A percentile compares a stretch with the other conserved stretches of the same genome.
phyloP scores from a whole-genome alignment of 139 green algal genomes.

The Chlorella sp. region DNA sequence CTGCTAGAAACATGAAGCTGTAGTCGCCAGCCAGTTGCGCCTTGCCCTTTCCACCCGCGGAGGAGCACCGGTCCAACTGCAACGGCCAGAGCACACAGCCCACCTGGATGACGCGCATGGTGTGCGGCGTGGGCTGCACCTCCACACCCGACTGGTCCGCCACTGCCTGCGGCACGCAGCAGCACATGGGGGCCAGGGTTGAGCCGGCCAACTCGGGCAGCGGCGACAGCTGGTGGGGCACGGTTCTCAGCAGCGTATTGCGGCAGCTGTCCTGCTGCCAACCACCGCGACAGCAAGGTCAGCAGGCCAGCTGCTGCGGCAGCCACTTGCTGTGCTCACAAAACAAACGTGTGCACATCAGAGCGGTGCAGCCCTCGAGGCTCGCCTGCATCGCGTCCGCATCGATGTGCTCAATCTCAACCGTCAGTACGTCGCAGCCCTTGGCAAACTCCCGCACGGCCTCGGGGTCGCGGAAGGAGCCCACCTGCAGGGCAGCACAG shows the following conservation, averaged over 20 bases:
- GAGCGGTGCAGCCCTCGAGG: background rate
- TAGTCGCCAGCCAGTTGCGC: too few relatives aligned
- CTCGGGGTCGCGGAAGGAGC: slow-evolving; percentile 79
- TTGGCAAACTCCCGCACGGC: slow-evolving; percentile 79
- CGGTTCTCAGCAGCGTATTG: too few relatives aligned
- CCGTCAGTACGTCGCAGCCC: slow-evolving; percentile 90
- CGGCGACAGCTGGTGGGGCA: too few relatives aligned
- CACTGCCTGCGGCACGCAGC: slow-evolving; percentile 40
- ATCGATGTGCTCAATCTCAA: slow-evolving; percentile 99
- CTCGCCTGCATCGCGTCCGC: slow-evolving; percentile 76
- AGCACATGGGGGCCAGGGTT: background rate
- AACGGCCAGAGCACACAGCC: too few relatives aligned
- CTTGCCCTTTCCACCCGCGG: too few relatives aligned
- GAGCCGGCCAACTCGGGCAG: background rate
- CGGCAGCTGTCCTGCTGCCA: too few relatives aligned
- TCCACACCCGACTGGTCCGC: slow-evolving; percentile 63
- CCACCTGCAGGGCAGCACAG: slow-evolving; percentile 11
- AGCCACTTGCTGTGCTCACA: too few relatives aligned
- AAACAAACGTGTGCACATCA: slow-evolving; percentile 13
- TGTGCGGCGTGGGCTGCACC: slow-evolving; percentile 81
- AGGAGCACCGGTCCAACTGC: too few relatives aligned
- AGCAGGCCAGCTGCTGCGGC: too few relatives aligned
- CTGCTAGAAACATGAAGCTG: too few relatives aligned
- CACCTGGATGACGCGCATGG: slow-evolving; percentile 73
- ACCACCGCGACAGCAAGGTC: too few relatives aligned